Evolutionary conservation across 495 filamentous ascomycete genomes (phyloP).

Genomic region (Xylaria bambusicola): DNA sequence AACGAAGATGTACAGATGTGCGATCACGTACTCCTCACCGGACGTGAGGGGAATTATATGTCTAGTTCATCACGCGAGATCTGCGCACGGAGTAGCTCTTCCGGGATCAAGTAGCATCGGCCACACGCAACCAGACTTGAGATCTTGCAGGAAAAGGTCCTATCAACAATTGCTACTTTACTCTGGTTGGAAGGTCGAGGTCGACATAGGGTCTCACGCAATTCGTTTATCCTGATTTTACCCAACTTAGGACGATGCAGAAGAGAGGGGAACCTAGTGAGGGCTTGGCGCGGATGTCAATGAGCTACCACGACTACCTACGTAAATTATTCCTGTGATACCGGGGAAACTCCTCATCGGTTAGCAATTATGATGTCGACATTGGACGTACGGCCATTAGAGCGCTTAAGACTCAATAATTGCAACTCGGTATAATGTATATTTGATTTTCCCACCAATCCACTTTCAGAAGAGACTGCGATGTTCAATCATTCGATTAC

Average conservation of each 20-base stretch:
- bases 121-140: background rate
- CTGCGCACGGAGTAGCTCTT: background rate
- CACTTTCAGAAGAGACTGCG: no score
- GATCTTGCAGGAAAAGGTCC: background rate
- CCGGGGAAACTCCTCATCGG: no score
- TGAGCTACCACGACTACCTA: no score
- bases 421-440: background rate
- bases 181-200: slow-evolving; percentile 3
- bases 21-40: background rate
- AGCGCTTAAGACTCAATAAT: background rate
- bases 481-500: no score
- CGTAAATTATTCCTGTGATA: no score
- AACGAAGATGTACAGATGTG: background rate
- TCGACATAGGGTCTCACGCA: background rate
- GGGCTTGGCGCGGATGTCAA: no score
- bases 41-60: slow-evolving; percentile 2
- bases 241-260: slow-evolving; percentile 3
- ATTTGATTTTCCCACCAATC: background rate
- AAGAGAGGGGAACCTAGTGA: slow-evolving; percentile 8
- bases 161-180: background rate
- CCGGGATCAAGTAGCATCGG: background rate
- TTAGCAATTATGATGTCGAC: no score
- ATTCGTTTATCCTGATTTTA: slow-evolving; percentile 17
- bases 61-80: background rate
- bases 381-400: no score